Evolutionary conservation across 1,284 basidiomycete genomes (phyloP), one percentile per base, ranked within the genome.

Genomic region (Malassezia nana): DNA sequence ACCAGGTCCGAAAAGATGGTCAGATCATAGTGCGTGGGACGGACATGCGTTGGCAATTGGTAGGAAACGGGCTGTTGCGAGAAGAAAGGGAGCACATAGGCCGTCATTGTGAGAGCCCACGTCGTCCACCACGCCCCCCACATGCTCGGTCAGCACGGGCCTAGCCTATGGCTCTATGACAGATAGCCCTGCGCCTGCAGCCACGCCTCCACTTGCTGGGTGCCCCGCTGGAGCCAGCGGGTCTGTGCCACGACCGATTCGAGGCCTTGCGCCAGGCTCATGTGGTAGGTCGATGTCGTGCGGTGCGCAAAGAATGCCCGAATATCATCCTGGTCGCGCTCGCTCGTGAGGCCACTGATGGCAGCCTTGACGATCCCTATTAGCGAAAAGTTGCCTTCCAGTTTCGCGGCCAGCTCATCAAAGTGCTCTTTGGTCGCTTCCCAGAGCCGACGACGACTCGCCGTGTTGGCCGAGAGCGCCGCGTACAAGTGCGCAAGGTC

Each of bases 1-100:
- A 84, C 79, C 44, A 94, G 80, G 76, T 91, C 85, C 3, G 89
- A 59, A 70, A 81, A 83, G 74, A 92, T 78, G 43, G 82, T 84
- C 45, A 92, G 74, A 63, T 78, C 85, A 75, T 92, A 94, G 75
- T 90, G 87, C 16, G 76, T 79, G 13, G 87, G 84, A 63, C 80
- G 81, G 55, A 88, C 82, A 64, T 83, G 78, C 9, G 80, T 80
- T 10, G 87, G 87, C 46, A 92, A 81, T 62, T 87, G 83, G 75
- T 84, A 87, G 59, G 58, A 62, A n/a, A 63, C 4, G 30, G 20
- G 50, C 43, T 22, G 24, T 18, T 22, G 39, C 22, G 30, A 20
- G 18, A 38, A 12, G 8, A 38, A 38, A 2, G 8, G 35, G 16
- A 28, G 15, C 43, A 46, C 29, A 3, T 18, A 15, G 25, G 41